Evolutionary conservation across 1,284 basidiomycete genomes (phyloP), one percentile per base, ranked within the genome.

Genomic region (Leccinum pachyderme): DNA sequence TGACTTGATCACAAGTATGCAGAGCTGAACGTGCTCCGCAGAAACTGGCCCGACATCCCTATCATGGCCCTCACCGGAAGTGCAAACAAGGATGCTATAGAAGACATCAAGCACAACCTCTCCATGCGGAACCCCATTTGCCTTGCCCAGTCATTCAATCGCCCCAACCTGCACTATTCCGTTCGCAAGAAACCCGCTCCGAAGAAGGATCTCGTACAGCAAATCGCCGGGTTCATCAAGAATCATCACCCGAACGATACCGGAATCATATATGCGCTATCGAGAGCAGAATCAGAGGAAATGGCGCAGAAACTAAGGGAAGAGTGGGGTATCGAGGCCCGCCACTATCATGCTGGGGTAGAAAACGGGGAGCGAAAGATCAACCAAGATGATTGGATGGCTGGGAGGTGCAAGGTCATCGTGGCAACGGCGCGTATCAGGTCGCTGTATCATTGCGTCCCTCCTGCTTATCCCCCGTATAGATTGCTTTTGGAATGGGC

Each of bases 11-110:
- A 52, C 55, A 59, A 91, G 89, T 91, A 94, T 64, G 78, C 81
- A 46, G 74, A 77, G 29, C 76, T 99, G 27, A 82, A 83, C 15
- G 69, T 77, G 12, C 77, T 98, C 41, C 87, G 93, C 31, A 71
- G 79, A 22, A 79, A 82, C 11, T 98, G 86, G 72, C 90, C 91
- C 0, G 69, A 76, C 3, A 81, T 95, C 1, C 96, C 96, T 0
- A 89, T 99, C 66, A 98, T 98, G 84, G 97, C 96, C 0, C 79
- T 99, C 47, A 98, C 97, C 0, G 97, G 95, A 2, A 98, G 96
- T 0, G 97, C 95, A 1, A 93, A 90, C 59, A 76, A 80, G 47
- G 79, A 86, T 51, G 89, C 90, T 2, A 82, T 89, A 56, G 76
- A 83, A 31, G 95, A 98, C 68, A 91, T 99, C 67, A 82, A 90